Evolutionary conservation across 768 basidiomycete genomes (phyloP).

Genomic region (Sporobolomyces roseus): DNA sequence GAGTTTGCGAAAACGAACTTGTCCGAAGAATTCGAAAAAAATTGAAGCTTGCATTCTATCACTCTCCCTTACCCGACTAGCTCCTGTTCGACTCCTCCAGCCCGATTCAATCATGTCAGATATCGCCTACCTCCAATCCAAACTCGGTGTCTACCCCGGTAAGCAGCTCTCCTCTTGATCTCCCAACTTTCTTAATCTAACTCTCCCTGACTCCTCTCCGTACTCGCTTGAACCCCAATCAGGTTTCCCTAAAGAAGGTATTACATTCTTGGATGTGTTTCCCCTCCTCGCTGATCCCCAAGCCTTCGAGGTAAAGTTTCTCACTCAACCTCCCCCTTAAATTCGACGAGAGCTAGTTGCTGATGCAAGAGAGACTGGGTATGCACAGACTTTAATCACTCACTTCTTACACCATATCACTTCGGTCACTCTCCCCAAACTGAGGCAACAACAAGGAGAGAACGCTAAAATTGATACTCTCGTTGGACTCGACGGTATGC

Average conservation of each 20-base stretch:
- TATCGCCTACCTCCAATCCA: conserved; percentile 37
- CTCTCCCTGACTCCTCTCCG: not conserved
- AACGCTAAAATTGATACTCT: conserved; percentile 62
- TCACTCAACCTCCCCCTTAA: not conserved
- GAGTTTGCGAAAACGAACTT: too few relatives aligned
- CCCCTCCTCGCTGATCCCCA: conserved; percentile 81
- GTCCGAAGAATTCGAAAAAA: too few relatives aligned
- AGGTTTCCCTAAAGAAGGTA: conserved; percentile 90
- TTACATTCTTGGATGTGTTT: conserved; percentile 90
- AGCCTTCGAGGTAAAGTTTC: conserved; percentile 66
- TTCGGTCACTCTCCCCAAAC: conserved; percentile 62
- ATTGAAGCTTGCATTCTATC: too few relatives aligned
- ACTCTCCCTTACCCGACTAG: too few relatives aligned
- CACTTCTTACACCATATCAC: conserved; percentile 81
- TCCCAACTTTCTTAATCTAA: too few relatives aligned
- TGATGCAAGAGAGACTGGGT: not conserved
- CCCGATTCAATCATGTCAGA: conserved; percentile 31
- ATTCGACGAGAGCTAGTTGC: too few relatives aligned
- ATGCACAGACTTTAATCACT: conserved; percentile 60
- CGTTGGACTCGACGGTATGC: conserved; percentile 70
- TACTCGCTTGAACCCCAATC: not conserved
- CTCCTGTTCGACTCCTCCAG: too few relatives aligned
- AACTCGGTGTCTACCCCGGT: conserved; percentile 49
- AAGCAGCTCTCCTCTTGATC: not conserved
- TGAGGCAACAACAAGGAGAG: conserved; percentile 34